Conservation (phyloP, 164 flowering plant genomes). For the Santalum album region DNA sequence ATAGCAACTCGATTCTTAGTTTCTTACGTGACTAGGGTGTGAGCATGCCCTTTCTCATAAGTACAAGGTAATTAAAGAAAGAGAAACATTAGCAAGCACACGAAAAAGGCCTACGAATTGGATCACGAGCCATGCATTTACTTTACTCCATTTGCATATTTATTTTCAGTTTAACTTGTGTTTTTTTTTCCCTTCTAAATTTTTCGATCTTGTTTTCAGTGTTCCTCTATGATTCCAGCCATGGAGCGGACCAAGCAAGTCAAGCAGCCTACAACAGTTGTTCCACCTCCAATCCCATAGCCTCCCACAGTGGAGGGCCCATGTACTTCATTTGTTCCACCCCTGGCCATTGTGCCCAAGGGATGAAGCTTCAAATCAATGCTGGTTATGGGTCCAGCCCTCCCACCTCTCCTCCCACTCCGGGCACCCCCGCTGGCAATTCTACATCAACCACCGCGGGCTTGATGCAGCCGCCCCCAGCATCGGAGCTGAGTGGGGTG, state of each 20-base stretch:
- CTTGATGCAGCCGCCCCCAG: neutral
- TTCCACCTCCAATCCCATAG: slow-evolving; percentile 18
- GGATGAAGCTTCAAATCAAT: slow-evolving; percentile 47
- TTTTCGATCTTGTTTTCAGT: slow-evolving; percentile 14
- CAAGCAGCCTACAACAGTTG: slow-evolving; percentile 27
- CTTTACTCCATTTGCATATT: too few relatives aligned
- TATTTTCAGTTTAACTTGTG: too few relatives aligned
- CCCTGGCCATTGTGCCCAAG: slow-evolving; percentile 32
- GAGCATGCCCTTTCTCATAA: too few relatives aligned
- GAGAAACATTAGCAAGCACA: too few relatives aligned
- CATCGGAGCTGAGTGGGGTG: slow-evolving; percentile 13
- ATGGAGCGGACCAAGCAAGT: slow-evolving; percentile 29
- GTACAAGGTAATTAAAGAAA: too few relatives aligned
- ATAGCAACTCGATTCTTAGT: too few relatives aligned
- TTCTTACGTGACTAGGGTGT: too few relatives aligned
- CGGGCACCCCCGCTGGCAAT: neutral
- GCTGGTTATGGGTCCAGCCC: slow-evolving; percentile 7
- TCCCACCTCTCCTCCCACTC: slow-evolving; percentile 6
- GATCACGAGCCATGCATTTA: too few relatives aligned
- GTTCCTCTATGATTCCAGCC: slow-evolving; percentile 23
- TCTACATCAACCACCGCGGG: slow-evolving; percentile 2
- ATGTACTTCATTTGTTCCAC: slow-evolving; percentile 53
- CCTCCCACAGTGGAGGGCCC: slow-evolving; percentile 22
- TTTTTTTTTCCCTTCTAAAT: too few relatives aligned
- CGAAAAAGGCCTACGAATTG: too few relatives aligned